Conservation (phyloP, 2,329 filamentous ascomycete species). For the Arthrocladium fulminans region DNA sequence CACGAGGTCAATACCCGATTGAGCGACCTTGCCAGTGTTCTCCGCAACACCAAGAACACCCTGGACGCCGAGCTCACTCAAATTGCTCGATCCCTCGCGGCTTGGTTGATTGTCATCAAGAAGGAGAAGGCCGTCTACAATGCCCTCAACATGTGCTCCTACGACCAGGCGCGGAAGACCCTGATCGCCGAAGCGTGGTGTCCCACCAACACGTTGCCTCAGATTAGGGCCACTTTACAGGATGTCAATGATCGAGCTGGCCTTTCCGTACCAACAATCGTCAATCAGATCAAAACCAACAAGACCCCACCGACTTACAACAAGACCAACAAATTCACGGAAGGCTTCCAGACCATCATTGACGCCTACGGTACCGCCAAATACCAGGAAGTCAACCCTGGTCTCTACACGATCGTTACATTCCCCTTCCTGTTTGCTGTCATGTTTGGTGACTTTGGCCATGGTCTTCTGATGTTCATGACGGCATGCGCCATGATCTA, state of each 20-base stretch:
- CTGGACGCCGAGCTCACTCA: conserved; percentile 87
- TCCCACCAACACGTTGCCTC: conserved; percentile 76
- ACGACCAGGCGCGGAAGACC: conserved; percentile 89
- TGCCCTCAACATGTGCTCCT: conserved; percentile 91
- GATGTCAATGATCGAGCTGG: conserved; percentile 95
- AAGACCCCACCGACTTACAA: conserved; percentile 96
- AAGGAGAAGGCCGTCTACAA: conserved; percentile 98
- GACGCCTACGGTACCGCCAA: conserved; percentile 97
- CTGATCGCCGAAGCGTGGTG: conserved; percentile 97
- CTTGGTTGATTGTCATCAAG: conserved; percentile 95
- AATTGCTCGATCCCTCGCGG: conserved; percentile 83
- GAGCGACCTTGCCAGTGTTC: conserved; percentile 80
- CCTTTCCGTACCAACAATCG: conserved; percentile 93
- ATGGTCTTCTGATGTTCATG: conserved; percentile 78
- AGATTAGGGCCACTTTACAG: conserved; percentile 87
- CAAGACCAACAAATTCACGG: conserved; percentile 97
- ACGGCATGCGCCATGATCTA: conserved; percentile 90
- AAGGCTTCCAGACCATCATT: conserved; percentile 97
- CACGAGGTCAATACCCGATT: conserved; percentile 94
- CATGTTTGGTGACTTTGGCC: conserved; percentile 98
- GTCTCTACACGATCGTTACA: conserved; percentile 87
- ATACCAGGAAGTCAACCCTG: conserved; percentile 94
- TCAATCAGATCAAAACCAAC: conserved; percentile 94
- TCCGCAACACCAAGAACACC: conserved; percentile 90
- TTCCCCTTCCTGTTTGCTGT: conserved; percentile 99